Evolutionary conservation across 306 rosid genomes (phyloP), one percentile per base, ranked within the genome.

Genomic region (Vicia faba): DNA sequence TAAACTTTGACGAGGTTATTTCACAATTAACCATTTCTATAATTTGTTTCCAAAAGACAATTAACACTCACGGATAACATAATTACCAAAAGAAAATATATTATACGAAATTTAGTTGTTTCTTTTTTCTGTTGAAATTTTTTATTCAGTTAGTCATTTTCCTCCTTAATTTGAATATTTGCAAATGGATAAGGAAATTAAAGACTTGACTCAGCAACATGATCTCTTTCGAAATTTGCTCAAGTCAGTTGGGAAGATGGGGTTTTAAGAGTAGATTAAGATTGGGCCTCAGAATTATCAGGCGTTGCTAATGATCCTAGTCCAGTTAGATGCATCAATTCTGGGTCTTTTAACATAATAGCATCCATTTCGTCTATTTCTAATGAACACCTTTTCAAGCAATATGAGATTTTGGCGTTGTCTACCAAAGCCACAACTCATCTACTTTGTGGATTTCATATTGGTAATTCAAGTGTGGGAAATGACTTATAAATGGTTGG

Each of bases 161-260:
- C 56, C 36, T 26, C 12, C 28, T 25, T 25, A 43, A 51, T 64
- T 61, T 69, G 58, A 71, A 68, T 69, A 62, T 58, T 48, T 66
- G 77, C 88, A 93, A 96, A 89, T 83, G 99, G 82, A 79, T 39
- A 80, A 73, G 45, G 84, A 84, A 87, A 90, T 93, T 33, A 75
- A 80, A 58, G 97, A 89, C 55, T 61, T 93, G 79, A 86, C 83
- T 20, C 61, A 62, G 70, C 95, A 93, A 45, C 91, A 88, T n/a
- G 83, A 93, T 78, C 69, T 74, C 78, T 92, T 90, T 53, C 87
- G 80, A 75, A 86, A 68, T 72, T 73, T 82, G 63, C 65, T 82
- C 70, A 82, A 76, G 39, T 68, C 86, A 16, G 80, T 19, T 65
- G 86, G 76, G 74, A 80, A 49, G 82, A 71, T 55, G 56, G 5